Base-by-base conservation (phyloP, 2,329 filamentous ascomycete species). In the Nakataea oryzae region DNA sequence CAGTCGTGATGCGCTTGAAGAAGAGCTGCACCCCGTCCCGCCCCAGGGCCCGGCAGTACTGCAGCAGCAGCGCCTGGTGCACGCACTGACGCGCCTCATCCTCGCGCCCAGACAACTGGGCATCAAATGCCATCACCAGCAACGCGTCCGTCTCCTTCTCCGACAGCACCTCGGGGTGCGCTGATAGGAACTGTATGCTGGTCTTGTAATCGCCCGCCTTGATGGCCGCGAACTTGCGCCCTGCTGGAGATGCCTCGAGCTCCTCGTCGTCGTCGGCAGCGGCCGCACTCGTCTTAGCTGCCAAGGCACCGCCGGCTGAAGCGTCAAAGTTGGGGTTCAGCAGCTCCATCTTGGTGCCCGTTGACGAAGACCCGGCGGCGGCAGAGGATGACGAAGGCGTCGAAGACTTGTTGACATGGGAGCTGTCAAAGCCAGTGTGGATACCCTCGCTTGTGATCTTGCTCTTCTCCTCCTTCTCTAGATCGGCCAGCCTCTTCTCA, bases 371-470 rank as follows among this genome's bases (percentile, higher is more conserved):
- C 54, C 78, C 70, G n/a, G 72, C 58, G 50, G 67, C 68, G 6
- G 70, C 66, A 12, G 66, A 66, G 61, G 69, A 62, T 5, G 65
- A 62, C 9, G n/a, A n/a, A n/a, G 64, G 69, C 61, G 76, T 75
- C 9, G 79, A 73, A 17, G 34, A 14, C 73, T 91, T 93, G 69
- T 84, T 80, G 61, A 99, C 86, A 67, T 89, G 84, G 2, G 93
- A 96, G 73, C 86, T 93, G 75, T 96, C 87, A 73, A 99, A 99
- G 7, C 95, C 95, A 2, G 88, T 92, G 70, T 93, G 89, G 68
- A 96, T 86, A 67, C 85, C 83, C 67, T 96, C 93, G 71, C 93
- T 97, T 13, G 95, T 99, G 66, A 99, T 99, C 78, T 97, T 97
- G 72, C 83, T 85, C 64, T 82, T 78, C 68, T 96, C 93, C 67